A percentile compares a stretch with the other conserved stretches of the same genome.
Conservation (phyloP, 2,329 filamentous ascomycete genomes). For the Ophiocordyceps robertsii region DNA sequence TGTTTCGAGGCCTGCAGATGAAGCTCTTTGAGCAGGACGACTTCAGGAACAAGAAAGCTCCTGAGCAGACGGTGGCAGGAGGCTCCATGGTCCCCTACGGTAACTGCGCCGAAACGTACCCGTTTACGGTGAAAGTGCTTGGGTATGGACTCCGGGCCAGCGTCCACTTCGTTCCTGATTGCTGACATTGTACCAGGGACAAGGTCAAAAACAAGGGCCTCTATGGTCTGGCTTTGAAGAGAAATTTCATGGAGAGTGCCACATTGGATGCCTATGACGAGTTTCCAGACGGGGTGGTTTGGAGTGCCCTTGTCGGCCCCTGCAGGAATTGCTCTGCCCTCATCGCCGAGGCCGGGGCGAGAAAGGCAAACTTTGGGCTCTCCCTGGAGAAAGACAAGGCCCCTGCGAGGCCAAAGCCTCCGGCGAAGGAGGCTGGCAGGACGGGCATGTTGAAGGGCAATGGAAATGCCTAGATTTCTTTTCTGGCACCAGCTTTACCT, state of each 20-base stretch:
- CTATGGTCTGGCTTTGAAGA: not conserved
- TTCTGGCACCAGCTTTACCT: too few relatives aligned
- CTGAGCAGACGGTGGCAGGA: not conserved
- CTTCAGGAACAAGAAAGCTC: not conserved
- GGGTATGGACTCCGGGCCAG: not conserved
- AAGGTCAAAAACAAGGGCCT: not conserved
- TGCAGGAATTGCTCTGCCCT: not conserved
- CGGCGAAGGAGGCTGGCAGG: too few relatives aligned
- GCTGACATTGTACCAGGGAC: not conserved
- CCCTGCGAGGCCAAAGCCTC: too few relatives aligned
- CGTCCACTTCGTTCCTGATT: not conserved
- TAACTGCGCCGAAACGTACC: conserved; percentile 3
- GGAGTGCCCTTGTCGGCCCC: not conserved
- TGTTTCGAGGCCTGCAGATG: not conserved
- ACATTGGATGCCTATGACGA: not conserved
- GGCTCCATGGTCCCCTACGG: not conserved
- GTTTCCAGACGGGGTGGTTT: not conserved
- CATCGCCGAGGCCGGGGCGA: not conserved
- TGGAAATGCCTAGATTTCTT: too few relatives aligned
- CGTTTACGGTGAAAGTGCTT: not conserved
- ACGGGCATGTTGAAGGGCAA: too few relatives aligned
- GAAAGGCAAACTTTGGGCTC: not conserved
- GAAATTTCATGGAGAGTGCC: not conserved
- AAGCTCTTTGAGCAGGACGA: not conserved
- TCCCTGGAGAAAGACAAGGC: not conserved